A percentile compares a stretch with the other conserved stretches of the same genome.
Conservation (phyloP, 2,329 filamentous ascomycete species). For the Ophiostoma sp. region DNA sequence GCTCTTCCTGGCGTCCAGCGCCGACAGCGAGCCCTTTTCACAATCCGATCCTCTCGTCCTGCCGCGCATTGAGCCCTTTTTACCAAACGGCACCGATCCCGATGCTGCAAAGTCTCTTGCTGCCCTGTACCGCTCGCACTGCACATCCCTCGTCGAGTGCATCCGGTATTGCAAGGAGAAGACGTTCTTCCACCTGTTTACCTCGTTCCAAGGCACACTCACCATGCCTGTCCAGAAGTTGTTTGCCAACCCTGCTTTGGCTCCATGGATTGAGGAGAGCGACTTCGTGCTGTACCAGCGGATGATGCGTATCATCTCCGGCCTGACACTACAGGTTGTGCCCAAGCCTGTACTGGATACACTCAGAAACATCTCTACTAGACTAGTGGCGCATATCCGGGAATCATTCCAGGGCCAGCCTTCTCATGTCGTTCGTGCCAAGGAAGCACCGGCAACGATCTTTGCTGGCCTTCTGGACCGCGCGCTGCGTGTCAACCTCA, state of each 20-base stretch:
- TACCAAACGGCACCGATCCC: constrained; percentile 74
- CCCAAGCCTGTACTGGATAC: constrained; percentile 83
- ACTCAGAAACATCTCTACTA: constrained; percentile 77
- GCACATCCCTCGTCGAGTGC: constrained; percentile 89
- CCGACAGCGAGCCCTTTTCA: constrained; percentile 48
- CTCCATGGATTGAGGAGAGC: constrained; percentile 90
- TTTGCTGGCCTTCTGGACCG: constrained; percentile 84
- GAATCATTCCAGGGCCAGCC: constrained; percentile 83
- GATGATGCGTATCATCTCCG: constrained; percentile 87
- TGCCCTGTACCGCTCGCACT: constrained; percentile 88
- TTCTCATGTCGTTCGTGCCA: constrained; percentile 76
- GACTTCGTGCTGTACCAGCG: constrained; percentile 95
- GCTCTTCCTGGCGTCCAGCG: constrained; percentile 56
- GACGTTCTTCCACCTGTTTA: constrained; percentile 91
- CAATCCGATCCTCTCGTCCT: constrained; percentile 69
- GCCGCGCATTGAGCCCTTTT: constrained; percentile 78
- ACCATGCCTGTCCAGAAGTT: constrained; percentile 96
- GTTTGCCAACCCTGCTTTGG: constrained; percentile 72
- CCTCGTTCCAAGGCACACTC: constrained; percentile 90
- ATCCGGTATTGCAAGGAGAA: constrained; percentile 96
- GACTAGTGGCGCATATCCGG: constrained; percentile 73
- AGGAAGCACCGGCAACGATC: constrained; percentile 79
- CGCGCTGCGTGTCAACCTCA: constrained; percentile 83
- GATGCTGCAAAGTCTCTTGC: constrained; percentile 82
- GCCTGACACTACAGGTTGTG: constrained; percentile 85